Base-by-base conservation (phyloP, 164 flowering plant genomes). In the Taxillus chinensis region DNA sequence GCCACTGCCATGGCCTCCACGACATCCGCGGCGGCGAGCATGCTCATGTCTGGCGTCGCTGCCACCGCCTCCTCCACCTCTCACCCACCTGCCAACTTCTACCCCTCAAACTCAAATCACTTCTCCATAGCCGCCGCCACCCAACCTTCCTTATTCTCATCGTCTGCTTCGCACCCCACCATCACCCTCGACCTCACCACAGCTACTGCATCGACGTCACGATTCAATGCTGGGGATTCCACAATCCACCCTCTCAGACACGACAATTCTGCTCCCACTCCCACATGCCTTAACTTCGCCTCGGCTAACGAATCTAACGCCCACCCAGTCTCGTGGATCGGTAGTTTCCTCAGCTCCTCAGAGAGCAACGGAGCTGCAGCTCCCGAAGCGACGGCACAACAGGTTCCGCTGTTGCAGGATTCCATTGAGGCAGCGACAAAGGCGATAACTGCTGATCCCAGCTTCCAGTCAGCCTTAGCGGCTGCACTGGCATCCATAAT, bases 1-100 rank as follows among this genome's bases (percentile, higher is more conserved):
- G 98, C 95, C 72, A 84, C 90, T 0, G 87, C 89, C 46, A 90
- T 92, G 96, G 98, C 97, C 16, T 90, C 97, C 74, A 85, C 95
- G 68, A 92, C 98, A 39, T 84, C 96, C 0, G 98, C 97, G 0
- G 98, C 98, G 0, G 97, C 97, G 38, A 67, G 73, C 64, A 90
- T 92, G 97, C 80, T 90, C 1, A 52, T 81, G 39, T 86, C 97
- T 0, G 90, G 95, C 58, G 27, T 27, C 27, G 27, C 27, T 27
- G 27, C 27, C 27, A 80, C 91, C 0, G 73, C 88, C 27, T 55
- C 38, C 2, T 59, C 79, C 6, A 63, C 52, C 71, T 67, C 75
- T 57, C 73, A 6, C 59, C 58, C 50, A 14, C 43, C 27, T 8
- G 4, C 72, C 62, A 87, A 78, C 77, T 83, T 80, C 56, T 76